A percentile compares a stretch with the other conserved stretches of the same genome.
Conservation (phyloP, 192 early-diverging fungal genomes). For the Geranomyces michiganensis region DNA sequence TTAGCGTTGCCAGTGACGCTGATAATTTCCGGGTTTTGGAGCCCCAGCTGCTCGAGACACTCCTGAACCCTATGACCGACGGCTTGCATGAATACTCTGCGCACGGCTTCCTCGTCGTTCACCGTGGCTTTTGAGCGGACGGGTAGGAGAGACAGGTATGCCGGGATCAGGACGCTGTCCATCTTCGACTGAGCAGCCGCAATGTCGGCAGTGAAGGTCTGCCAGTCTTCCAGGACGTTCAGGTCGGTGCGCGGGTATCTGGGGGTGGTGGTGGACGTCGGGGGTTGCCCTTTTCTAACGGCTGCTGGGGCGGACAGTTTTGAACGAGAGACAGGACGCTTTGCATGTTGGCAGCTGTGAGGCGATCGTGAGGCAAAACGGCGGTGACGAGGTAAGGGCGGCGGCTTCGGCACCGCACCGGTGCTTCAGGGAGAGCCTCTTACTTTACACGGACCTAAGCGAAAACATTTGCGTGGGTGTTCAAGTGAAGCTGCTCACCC, state of each 20-base stretch:
- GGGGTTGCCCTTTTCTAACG: no score
- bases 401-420: no score
- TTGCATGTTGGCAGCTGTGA: no score
- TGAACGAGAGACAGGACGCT: no score
- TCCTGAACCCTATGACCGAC: neutral
- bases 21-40: neutral
- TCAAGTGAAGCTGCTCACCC: no score
- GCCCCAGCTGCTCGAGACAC: neutral
- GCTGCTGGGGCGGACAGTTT: no score
- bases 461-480: no score
- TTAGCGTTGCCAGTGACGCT: slow-evolving; percentile 1
- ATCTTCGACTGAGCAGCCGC: neutral
- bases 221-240: neutral
- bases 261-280: slow-evolving; percentile 2
- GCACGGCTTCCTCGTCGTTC: neutral
- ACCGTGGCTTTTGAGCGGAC: neutral
- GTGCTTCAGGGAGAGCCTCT: no score
- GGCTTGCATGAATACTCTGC: neutral
- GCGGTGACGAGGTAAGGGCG: no score
- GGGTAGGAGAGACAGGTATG: neutral
- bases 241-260: slow-evolving; percentile 19
- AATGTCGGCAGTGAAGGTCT: neutral
- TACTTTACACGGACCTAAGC: no score
- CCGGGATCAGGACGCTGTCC: neutral
- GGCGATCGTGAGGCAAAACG: no score